Evolutionary conservation across 805 yeast species (phyloP).

Genomic region (Blastobotrys robertii): DNA sequence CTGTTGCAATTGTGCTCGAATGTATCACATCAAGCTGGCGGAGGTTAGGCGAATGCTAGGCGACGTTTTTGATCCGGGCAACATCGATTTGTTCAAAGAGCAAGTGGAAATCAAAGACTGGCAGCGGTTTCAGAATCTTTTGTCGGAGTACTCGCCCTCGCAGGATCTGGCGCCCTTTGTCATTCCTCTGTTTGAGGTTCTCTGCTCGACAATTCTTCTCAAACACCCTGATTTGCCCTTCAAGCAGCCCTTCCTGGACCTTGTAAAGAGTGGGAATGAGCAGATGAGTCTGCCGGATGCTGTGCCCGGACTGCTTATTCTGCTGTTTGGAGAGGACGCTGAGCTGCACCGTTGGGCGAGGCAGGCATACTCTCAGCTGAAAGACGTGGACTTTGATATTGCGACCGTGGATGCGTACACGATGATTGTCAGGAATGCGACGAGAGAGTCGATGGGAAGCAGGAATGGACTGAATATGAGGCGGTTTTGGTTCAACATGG

Average conservation of each 20-base stretch:
- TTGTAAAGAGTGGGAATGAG: background rate
- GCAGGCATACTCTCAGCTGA: background rate
- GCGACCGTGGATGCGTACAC: too few relatives aligned
- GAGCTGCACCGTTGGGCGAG: conserved; percentile 9
- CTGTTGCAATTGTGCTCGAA: conserved; percentile 11
- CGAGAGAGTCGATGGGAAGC: background rate
- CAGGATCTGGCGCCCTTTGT: background rate
- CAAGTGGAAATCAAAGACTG: background rate
- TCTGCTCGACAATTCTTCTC: background rate
- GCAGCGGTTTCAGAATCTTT: background rate
- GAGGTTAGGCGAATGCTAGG: conserved; percentile 3
- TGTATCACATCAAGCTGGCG: conserved; percentile 6
- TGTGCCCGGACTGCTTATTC: conserved; percentile 2
- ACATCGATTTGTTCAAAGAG: background rate
- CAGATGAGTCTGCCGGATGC: conserved; percentile 1
- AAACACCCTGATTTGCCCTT: background rate
- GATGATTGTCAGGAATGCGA: background rate
- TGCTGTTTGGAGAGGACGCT: conserved; percentile 6
- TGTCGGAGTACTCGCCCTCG: background rate
- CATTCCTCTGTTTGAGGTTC: conserved; percentile 5
- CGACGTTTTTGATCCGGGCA: background rate
- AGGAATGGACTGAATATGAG: background rate
- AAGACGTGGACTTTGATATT: too few relatives aligned
- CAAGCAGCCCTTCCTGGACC: background rate
- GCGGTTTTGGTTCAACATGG: conserved; percentile 3